Conservation (phyloP, 225 moss, liverwort and hornwort species). For the Antitrichia curtipendula region DNA sequence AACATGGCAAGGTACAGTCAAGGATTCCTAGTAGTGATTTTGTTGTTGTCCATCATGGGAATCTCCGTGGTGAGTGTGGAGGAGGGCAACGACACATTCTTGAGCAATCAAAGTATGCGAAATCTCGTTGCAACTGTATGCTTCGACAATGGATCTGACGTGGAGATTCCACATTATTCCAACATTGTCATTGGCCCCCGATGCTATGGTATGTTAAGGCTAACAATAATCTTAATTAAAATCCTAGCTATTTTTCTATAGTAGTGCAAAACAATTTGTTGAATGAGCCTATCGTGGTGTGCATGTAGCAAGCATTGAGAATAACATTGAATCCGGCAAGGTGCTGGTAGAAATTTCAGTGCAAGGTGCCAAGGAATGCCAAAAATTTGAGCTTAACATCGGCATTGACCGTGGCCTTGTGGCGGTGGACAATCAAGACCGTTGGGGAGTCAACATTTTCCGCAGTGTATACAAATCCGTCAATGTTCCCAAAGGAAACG, state of each 20-base stretch:
- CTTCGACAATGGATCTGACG: conserved; percentile 9
- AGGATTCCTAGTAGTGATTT: not conserved
- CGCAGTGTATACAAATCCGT: not conserved
- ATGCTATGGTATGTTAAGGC: not conserved
- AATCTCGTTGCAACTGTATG: conserved; percentile 3
- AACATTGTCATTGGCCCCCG: conserved; percentile 3
- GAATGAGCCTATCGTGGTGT: not conserved
- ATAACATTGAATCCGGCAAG: conserved; percentile 7
- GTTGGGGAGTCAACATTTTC: conserved; percentile 21
- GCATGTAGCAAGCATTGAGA: conserved; percentile 13
- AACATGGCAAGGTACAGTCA: not conserved
- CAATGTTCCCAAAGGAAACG: conserved; percentile 6
- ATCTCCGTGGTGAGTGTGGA: not conserved
- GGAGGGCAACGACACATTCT: conserved; percentile 3
- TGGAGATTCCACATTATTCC: not conserved
- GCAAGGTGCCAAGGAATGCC: not conserved
- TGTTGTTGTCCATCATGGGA: not conserved
- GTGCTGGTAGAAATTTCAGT: conserved; percentile 13
- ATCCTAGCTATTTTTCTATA: not conserved
- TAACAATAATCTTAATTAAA: not conserved
- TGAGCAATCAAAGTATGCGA: conserved; percentile 23
- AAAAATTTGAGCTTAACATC: not conserved
- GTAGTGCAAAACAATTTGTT: not conserved
- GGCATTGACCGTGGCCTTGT: conserved; percentile 16
- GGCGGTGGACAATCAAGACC: conserved; percentile 17